Evolutionary conservation across 2,329 filamentous ascomycete species (phyloP), one percentile per base, ranked within the genome.

Genomic region (Aotearoamyces nothofagi): DNA sequence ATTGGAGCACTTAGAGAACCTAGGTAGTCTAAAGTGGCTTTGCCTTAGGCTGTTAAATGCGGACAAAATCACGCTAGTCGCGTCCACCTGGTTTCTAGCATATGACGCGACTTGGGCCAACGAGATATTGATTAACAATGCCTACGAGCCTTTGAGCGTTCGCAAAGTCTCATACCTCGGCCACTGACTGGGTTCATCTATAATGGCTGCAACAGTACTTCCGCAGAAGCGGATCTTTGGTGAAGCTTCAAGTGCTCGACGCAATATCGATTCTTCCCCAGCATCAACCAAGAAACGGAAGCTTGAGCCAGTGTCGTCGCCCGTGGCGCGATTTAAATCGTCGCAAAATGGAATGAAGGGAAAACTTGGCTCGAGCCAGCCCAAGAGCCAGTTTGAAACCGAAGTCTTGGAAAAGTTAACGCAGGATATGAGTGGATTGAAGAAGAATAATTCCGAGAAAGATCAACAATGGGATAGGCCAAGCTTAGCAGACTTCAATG

Each of bases 401-500:
- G 84, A 94, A 49, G 82, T 93, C 2, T 65, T 98, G 36, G 87
- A 94, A 63, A 93, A 92, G 60, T 69, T 98, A 54, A 90, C 83
- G 36, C 87, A 96, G 54, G 84, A 94, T 49, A 86, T 96, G 36
- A 77, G 70, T 14, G 79, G 77, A 12, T 62, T 92, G 41, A 93
- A 86, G 60, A 66, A 81, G 45, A 81, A 68, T 53, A 96, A 92
- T 54, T 66, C 80, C 2, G 90, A 98, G 50, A 92, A 77, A 52
- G 87, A 96, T 51, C 90, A 98, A 53, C 68, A 82, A 49, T 98
- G 90, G 92, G 75, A 78, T 26, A 60, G 77, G 30, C 77, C 76
- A 10, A 52, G 55, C 16, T 50, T 82, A 16, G 59, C 59, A 13
- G 58, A 64, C 40, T 79, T 78, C 45, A 59, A 77, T 34, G 63